Evolutionary conservation across 495 filamentous ascomycete genomes (phyloP), one percentile per base, ranked within the genome.

Genomic region (Tuber magnatum): DNA sequence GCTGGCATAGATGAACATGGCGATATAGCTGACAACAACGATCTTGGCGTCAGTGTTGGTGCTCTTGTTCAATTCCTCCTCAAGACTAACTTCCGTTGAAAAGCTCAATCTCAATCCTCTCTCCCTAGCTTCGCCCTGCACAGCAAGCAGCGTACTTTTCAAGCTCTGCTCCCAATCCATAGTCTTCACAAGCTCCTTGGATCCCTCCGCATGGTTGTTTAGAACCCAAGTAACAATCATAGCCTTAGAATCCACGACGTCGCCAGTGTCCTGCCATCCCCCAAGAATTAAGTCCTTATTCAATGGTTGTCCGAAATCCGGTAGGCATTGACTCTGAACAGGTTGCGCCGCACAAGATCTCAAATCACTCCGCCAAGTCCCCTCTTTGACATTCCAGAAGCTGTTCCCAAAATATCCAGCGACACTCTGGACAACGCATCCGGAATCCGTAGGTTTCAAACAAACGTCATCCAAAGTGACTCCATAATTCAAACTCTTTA

Each of bases 31-130:
- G 84, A 98, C 92, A 65, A 96, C 91, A 22, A 99, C 90, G 78
- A 99, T 98, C 84, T 94, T 97, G 32, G 94, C 95, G 84, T 99
- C 95, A 3, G 95, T 97, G 83, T 99, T 99, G 48, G 93, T 97
- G 18, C 92, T 94, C 83, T 98, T 97, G 84, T 97, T 99, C 69
- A 93, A 86, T 81, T 99, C 95, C 82, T 97, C 87, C 81, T 98
- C 94, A 43, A 99, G 83, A 81, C 93, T 96, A 79, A 94, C 91
- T 84, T 99, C 95, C 14, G 96, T 95, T 35, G 90, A 96, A 86
- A 97, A 99, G 12, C 93, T 97, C 68, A 99, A 86, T 61, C 96
- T 88, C 16, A 99, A 87, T 3, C 93, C 93, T 61, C 90, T 88
- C 40, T 91, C 87, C 35, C 85, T 85, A 4, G 96, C 96, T 84